Conservation (phyloP, 2,329 filamentous ascomycete species). For the Ophiostoma sp. region DNA sequence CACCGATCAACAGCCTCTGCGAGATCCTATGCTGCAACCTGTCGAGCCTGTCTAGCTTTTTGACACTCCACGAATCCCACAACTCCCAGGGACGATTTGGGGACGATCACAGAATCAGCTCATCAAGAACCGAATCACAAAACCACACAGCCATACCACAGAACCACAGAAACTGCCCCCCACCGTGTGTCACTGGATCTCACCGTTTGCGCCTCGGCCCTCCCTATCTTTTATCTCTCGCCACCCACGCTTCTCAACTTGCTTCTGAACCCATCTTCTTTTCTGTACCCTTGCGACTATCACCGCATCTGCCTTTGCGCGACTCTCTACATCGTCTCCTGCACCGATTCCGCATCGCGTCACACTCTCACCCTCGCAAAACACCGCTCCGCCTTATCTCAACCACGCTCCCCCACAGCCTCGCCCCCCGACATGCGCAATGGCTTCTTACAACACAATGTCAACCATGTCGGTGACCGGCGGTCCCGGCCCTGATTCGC, state of each 20-base stretch:
- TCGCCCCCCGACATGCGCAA: conserved; percentile 29
- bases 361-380: too few species aligned
- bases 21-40: too few species aligned
- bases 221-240: background rate
- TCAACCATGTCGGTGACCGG: conserved; percentile 44
- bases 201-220: background rate
- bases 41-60: too few species aligned
- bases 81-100: background rate
- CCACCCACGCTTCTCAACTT: background rate
- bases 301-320: background rate
- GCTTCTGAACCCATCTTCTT: background rate
- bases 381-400: background rate
- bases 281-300: background rate
- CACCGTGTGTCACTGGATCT: background rate
- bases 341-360: too few species aligned
- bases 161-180: background rate
- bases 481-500: conserved; percentile 40
- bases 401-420: background rate
- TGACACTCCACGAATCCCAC: background rate
- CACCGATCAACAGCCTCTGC: too few species aligned
- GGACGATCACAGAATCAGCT: background rate
- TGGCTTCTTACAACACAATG: conserved; percentile 56
- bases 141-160: background rate
- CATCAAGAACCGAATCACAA: background rate
- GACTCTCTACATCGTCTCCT: background rate